Percentiles rank a stretch among this genome's conserved stretches.
Evolutionary conservation across 2,329 filamentous ascomycete species (phyloP).

Genomic region (Neoascochyta sp.): DNA sequence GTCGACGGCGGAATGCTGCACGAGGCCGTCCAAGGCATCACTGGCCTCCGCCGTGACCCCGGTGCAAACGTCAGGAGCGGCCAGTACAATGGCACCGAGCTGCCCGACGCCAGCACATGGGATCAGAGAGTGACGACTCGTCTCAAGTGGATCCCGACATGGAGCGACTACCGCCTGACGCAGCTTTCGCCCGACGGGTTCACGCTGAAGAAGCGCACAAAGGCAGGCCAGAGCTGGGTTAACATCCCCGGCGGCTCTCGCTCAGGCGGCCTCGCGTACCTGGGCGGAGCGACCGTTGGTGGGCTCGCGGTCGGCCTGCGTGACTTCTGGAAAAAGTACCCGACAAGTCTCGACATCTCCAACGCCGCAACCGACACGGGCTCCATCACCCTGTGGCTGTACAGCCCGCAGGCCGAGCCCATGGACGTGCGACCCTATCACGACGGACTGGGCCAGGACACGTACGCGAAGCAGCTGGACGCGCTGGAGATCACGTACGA

Average conservation of each 20-base stretch:
- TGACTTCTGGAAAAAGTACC: slow-evolving; percentile 63
- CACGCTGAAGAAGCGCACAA: slow-evolving; percentile 58
- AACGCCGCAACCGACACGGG: slow-evolving; percentile 51
- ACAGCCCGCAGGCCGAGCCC: slow-evolving; percentile 54
- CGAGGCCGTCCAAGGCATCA: slow-evolving; percentile 59
- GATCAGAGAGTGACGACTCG: slow-evolving; percentile 45
- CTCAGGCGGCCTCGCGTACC: slow-evolving; percentile 56
- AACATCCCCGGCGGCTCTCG: slow-evolving; percentile 56
- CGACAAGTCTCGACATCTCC: slow-evolving; percentile 55
- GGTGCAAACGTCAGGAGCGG: slow-evolving; percentile 48
- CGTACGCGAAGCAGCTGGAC: slow-evolving; percentile 56
- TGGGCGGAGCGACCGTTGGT: slow-evolving; percentile 56
- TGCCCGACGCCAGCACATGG: slow-evolving; percentile 48
- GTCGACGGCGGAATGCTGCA: slow-evolving; percentile 54
- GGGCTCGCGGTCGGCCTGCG: slow-evolving; percentile 57
- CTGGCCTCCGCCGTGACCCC: slow-evolving; percentile 56
- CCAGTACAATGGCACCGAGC: slow-evolving; percentile 49
- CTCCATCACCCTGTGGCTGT: slow-evolving; percentile 58
- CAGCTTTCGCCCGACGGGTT: slow-evolving; percentile 61
- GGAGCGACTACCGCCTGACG: slow-evolving; percentile 55
- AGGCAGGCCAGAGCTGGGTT: slow-evolving; percentile 56
- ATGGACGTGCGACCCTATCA: slow-evolving; percentile 58
- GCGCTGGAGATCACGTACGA: slow-evolving; percentile 63
- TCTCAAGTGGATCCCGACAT: slow-evolving; percentile 56
- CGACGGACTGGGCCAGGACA: slow-evolving; percentile 55